Evolutionary conservation across 2,329 filamentous ascomycete genomes (phyloP).

Genomic region (Mycosphaerella arachidis): DNA sequence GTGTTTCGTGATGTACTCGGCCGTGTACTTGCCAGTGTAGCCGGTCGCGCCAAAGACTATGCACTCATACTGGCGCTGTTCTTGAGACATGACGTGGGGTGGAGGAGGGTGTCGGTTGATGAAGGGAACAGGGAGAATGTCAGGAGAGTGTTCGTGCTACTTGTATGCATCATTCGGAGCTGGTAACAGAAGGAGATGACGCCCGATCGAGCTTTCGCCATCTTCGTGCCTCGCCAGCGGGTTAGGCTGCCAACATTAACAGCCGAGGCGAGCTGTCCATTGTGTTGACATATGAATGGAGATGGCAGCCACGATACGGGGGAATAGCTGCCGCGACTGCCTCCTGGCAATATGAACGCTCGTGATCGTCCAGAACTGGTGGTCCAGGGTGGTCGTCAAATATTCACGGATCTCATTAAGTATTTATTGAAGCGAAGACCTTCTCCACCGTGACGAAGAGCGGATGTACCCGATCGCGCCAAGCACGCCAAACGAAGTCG

Average conservation of each 20-base stretch:
- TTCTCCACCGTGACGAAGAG: too few relatives aligned
- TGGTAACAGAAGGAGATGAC: not conserved
- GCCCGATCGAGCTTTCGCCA: not conserved
- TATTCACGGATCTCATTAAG: too few relatives aligned
- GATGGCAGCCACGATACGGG: not conserved
- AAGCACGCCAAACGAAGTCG: not conserved
- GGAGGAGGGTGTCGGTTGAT: not conserved
- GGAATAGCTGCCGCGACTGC: not conserved
- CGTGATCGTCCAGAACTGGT: not conserved
- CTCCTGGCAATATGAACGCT: not conserved
- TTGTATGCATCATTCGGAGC: constrained; percentile 7
- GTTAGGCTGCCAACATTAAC: not conserved
- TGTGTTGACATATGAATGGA: not conserved
- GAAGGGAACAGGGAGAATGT: not conserved
- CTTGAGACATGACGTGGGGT: constrained; percentile 35
- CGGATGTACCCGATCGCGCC: too few relatives aligned
- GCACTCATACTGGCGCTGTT: constrained; percentile 56
- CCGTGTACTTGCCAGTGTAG: constrained; percentile 75
- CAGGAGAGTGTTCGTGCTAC: constrained; percentile 7
- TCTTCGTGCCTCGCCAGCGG: not conserved
- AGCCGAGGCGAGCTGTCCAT: not conserved
- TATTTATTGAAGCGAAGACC: too few relatives aligned
- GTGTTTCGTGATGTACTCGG: constrained; percentile 67
- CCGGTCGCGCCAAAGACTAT: constrained; percentile 64
- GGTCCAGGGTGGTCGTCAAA: not conserved